A percentile compares a stretch with the other conserved stretches of the same genome.
These are phyloP conservation scores for Homolaphlyctis polyrhiza DNA, from an alignment of 371 early-diverging fungal species.

Conservation along the genomic window DNA sequence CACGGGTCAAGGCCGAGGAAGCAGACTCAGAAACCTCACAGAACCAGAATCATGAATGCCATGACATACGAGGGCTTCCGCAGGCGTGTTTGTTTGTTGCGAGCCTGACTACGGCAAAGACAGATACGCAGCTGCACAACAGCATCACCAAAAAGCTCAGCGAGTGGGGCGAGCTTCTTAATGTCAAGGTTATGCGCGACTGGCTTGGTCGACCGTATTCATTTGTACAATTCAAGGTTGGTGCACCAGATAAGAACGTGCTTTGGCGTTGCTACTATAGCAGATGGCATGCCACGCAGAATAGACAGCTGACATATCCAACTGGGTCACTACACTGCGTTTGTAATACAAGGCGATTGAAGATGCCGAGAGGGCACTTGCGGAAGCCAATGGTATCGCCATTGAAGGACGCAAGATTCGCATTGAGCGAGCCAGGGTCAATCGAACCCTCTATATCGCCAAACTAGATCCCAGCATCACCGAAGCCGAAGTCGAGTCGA, in stretches of 20 bases:
- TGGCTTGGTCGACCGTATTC: slow-evolving; percentile 77
- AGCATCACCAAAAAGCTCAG: slow-evolving; percentile 61
- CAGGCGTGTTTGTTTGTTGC: slow-evolving; percentile 58
- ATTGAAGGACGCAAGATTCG: slow-evolving; percentile 71
- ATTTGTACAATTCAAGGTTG: slow-evolving; percentile 76
- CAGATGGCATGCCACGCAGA: neutral
- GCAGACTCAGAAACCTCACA: too few relatives aligned
- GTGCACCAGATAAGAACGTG: too few relatives aligned
- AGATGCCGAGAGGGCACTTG: slow-evolving; percentile 61
- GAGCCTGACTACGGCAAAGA: slow-evolving; percentile 58
- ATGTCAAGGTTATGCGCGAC: slow-evolving; percentile 78
- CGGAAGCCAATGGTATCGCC: slow-evolving; percentile 62
- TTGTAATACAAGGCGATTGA: slow-evolving; percentile 27
- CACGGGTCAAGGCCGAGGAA: too few relatives aligned
- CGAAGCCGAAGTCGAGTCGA: slow-evolving; percentile 6
- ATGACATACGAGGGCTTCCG: slow-evolving; percentile 22
- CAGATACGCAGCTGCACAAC: slow-evolving; percentile 54
- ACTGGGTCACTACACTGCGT: neutral
- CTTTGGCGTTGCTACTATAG: neutral
- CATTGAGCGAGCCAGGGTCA: slow-evolving; percentile 79
- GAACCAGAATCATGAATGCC: neutral
- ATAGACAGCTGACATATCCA: neutral
- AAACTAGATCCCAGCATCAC: slow-evolving; percentile 25
- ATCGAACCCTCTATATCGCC: slow-evolving; percentile 69
- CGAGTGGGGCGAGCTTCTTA: slow-evolving; percentile 61